Evolutionary conservation across 768 basidiomycete species (phyloP).

Genomic region (Psilocybe cyanescens): DNA sequence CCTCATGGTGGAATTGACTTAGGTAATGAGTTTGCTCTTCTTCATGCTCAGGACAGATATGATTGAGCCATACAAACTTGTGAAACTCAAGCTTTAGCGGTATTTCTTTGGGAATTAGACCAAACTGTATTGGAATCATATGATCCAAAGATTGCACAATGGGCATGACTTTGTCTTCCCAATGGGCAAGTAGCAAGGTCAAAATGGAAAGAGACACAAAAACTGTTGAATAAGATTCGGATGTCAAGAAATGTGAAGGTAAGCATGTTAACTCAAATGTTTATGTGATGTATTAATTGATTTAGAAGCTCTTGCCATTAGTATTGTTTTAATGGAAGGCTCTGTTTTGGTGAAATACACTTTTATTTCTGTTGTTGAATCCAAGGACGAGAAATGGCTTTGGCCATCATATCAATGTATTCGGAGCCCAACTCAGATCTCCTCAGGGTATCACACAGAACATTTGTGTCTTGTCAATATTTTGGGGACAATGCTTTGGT

Average conservation of each 20-base stretch:
- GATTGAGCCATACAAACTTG: neutral
- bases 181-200: constrained; percentile 39
- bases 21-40: neutral
- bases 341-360: constrained; percentile 15
- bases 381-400: neutral
- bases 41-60: neutral
- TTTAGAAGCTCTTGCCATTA: neutral
- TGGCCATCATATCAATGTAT: constrained; percentile 14
- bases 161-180: constrained; percentile 37
- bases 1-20: neutral
- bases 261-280: constrained; percentile 1
- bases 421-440: constrained; percentile 7
- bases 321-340: neutral
- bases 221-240: constrained; percentile 22
- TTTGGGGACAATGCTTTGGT: constrained; percentile 3
- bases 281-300: neutral
- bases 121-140: too few relatives aligned
- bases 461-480: constrained; percentile 8
- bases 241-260: constrained; percentile 38
- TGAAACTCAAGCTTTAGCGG: neutral
- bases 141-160: constrained; percentile 9
- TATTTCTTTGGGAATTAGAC: neutral
- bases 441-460: constrained; percentile 3
- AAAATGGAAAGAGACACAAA: constrained; percentile 33
- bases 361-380: constrained; percentile 11